Conservation (phyloP, 2,329 filamentous ascomycete species). For the Fusarium goolgardi region DNA sequence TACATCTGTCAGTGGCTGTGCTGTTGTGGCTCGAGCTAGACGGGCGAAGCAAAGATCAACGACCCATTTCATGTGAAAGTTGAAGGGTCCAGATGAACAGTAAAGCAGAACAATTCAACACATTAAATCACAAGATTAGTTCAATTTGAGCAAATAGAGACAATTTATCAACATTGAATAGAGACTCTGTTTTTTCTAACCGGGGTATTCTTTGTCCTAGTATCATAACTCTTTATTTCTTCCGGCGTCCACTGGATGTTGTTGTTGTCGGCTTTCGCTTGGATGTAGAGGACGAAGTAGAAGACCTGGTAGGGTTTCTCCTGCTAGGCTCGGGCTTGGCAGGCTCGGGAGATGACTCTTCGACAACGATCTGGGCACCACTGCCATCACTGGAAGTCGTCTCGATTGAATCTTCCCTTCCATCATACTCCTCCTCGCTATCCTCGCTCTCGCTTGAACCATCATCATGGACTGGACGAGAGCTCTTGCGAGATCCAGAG, state of each 20-base stretch:
- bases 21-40: conserved; percentile 26
- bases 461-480: conserved; percentile 47
- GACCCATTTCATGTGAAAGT: conserved; percentile 30
- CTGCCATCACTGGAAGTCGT: conserved; percentile 54
- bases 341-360: conserved; percentile 46
- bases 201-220: conserved; percentile 23
- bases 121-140: neutral
- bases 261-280: conserved; percentile 54
- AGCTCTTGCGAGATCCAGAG: conserved; percentile 44
- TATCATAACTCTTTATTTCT: conserved; percentile 45
- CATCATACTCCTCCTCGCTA: conserved; percentile 47
- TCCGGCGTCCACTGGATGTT: conserved; percentile 50
- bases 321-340: conserved; percentile 43
- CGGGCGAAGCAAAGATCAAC: neutral
- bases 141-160: conserved; percentile 14
- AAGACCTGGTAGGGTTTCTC: conserved; percentile 54
- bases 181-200: conserved; percentile 14
- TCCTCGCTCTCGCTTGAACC: conserved; percentile 52
- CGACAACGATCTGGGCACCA: conserved; percentile 55
- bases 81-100: neutral
- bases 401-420: conserved; percentile 47
- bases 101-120: neutral
- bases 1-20: conserved; percentile 24
- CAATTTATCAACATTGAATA: conserved; percentile 29
- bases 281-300: conserved; percentile 49